These are phyloP conservation scores for Phytophthora agathidicida DNA, from an alignment of 352 stramenopile species.

Conservation along the genomic window DNA sequence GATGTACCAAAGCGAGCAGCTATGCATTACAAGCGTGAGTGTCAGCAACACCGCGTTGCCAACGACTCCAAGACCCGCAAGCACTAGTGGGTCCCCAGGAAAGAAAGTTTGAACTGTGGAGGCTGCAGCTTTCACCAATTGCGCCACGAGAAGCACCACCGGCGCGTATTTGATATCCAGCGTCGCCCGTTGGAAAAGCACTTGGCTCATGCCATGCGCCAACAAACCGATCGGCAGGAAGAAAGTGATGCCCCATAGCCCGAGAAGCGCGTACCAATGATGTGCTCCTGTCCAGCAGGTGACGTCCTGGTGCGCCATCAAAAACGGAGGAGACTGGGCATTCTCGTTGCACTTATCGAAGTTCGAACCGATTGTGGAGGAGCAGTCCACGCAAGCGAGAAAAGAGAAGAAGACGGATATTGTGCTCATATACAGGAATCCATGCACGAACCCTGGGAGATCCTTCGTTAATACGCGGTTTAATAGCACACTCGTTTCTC, in stretches of 20 bases:
- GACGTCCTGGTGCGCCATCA: slow-evolving; percentile 49
- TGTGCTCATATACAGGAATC: slow-evolving; percentile 65
- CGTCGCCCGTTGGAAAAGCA: slow-evolving; percentile 65
- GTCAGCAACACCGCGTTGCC: slow-evolving; percentile 45
- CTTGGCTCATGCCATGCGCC: slow-evolving; percentile 66
- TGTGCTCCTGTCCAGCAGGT: slow-evolving; percentile 51
- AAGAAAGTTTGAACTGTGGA: slow-evolving; percentile 56
- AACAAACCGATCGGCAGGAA: slow-evolving; percentile 65
- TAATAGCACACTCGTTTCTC: slow-evolving; percentile 54
- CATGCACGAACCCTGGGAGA: slow-evolving; percentile 49
- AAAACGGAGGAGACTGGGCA: slow-evolving; percentile 30
- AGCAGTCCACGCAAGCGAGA: slow-evolving; percentile 52
- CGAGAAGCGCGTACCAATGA: slow-evolving; percentile 53
- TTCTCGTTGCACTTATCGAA: slow-evolving; percentile 1
- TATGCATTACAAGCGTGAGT: slow-evolving; percentile 46
- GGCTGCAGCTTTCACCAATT: slow-evolving; percentile 57
- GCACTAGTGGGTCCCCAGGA: slow-evolving; percentile 40
- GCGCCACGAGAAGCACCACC: slow-evolving; percentile 52
- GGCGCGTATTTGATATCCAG: slow-evolving; percentile 71
- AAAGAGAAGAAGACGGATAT: slow-evolving; percentile 72
- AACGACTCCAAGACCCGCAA: slow-evolving; percentile 40
- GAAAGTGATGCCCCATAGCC: slow-evolving; percentile 62
- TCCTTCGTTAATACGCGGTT: slow-evolving; percentile 67
- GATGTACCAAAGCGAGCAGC: slow-evolving; percentile 65
- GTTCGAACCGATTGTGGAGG: slow-evolving; percentile 1